phyloP scores from a whole-genome alignment of 495 filamentous ascomycete species.

The Penicillium angulare region DNA sequence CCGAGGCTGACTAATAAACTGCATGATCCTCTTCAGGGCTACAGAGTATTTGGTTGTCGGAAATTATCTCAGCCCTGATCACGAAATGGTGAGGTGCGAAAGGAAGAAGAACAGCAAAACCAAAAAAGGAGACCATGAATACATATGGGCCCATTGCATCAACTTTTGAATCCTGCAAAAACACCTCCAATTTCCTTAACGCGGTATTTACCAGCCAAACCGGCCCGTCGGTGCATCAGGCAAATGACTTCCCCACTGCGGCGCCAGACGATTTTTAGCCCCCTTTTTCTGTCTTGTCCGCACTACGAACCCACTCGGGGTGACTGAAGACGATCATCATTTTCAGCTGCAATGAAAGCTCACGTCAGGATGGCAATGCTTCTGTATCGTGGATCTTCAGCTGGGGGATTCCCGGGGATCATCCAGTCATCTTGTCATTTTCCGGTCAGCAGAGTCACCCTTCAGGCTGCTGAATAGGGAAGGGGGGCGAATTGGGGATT shows the following conservation, averaged over 20 bases:
- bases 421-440: not conserved
- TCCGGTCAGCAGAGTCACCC: not conserved
- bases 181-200: slow-evolving; percentile 7
- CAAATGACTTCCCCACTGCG: slow-evolving; percentile 17
- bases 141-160: no score
- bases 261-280: slow-evolving; percentile 9
- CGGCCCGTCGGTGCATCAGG: slow-evolving; percentile 14
- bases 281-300: slow-evolving; percentile 6
- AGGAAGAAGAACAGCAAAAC: not conserved
- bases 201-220: slow-evolving; percentile 1
- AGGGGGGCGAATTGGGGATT: not conserved
- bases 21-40: not conserved
- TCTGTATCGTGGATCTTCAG: not conserved
- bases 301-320: not conserved
- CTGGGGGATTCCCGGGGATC: not conserved
- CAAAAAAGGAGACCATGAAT: not conserved
- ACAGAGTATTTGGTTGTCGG: no score
- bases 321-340: slow-evolving; percentile 14
- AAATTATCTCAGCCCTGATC: no score
- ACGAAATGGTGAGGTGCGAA: not conserved
- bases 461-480: not conserved
- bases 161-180: slow-evolving; percentile 9
- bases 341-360: not conserved
- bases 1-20: slow-evolving; percentile 14
- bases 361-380: not conserved